Evolutionary conservation across 176 grass and related monocot genomes (phyloP), one percentile per base, ranked within the genome.

Genomic region (Lolium multiflorum): DNA sequence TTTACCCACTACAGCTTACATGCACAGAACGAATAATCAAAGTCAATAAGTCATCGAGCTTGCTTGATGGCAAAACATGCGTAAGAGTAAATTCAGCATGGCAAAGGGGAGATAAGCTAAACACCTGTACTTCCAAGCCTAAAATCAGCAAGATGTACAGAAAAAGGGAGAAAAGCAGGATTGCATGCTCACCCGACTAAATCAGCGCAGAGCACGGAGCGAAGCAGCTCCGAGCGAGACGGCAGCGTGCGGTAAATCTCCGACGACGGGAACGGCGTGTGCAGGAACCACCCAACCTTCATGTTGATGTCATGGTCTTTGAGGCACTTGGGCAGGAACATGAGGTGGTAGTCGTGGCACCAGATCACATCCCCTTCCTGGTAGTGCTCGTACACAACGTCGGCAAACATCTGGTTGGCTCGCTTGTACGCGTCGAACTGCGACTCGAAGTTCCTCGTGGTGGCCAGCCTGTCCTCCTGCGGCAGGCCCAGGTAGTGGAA

Each of bases 201-300:
- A 97, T 99, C 97, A 78, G 97, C 97, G 5, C 94, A 95, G 12
- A 99, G 89, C 76, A 99, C 97, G 9, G 97, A 99, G 78, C 91
- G 91, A 86, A 99, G 92, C 41, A 99, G 51, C 72, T 99, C 97
- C 0, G 91, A 99, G 14, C 97, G 94, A 24, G 97, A 99, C 0
- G 97, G 97, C 12, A 99, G 81, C 4, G 97, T 99, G 31, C 97
- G 87, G 64, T 99, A 95, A 74, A 99, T 99, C 89, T 97, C 97
- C 20, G 94, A 97, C 8, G 97, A 99, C 2, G 97, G 97, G 87
- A 99, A 99, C 4, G 97, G 97, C 10, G 97, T 99, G 89, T 99
- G 97, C 76, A 99, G 90, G 89, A 99, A 99, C 97, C 97, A 99
- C 7, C 97, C 97, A 7, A 99, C 97, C 89, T 99, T 99, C 97